These are phyloP conservation scores for Trichophyton equinum DNA, from an alignment of 2,329 filamentous ascomycete genomes.

Conservation along the genomic window DNA sequence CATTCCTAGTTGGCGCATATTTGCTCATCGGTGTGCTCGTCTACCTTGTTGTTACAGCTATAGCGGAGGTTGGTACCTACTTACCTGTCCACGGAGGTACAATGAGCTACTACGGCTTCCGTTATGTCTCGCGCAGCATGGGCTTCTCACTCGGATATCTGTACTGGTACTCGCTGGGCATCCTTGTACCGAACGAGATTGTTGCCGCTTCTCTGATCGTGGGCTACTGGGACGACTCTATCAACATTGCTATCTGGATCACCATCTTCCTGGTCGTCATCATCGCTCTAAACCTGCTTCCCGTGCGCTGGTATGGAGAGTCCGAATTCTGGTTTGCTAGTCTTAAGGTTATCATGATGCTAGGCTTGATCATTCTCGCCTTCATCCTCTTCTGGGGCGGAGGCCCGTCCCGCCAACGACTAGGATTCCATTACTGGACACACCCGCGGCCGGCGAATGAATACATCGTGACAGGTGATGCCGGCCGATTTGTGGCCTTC, in stretches of 20 bases:
- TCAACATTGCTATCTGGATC: conserved; percentile 38
- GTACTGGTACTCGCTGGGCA: conserved; percentile 38
- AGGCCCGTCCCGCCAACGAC: conserved; percentile 38
- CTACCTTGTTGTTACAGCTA: conserved; percentile 37
- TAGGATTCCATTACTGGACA: conserved; percentile 42
- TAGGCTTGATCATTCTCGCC: conserved; percentile 40
- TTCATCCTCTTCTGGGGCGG: conserved; percentile 48
- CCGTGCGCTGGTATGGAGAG: conserved; percentile 41
- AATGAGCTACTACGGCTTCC: conserved; percentile 34
- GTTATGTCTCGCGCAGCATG: conserved; percentile 32
- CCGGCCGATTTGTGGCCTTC: conserved; percentile 41
- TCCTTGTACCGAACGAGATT: conserved; percentile 46
- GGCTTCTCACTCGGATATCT: conserved; percentile 34
- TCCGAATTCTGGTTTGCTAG: conserved; percentile 43
- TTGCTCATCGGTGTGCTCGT: conserved; percentile 37
- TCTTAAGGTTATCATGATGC: conserved; percentile 40
- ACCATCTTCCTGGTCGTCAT: conserved; percentile 50
- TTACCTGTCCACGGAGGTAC: conserved; percentile 34
- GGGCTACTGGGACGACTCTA: conserved; percentile 43
- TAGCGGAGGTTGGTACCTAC: conserved; percentile 32
- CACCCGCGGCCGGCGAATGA: conserved; percentile 37
- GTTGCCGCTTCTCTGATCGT: conserved; percentile 55
- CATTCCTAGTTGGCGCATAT: conserved; percentile 42
- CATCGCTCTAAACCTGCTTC: conserved; percentile 36
- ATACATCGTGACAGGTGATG: conserved; percentile 35